Conservation (phyloP, 805 yeast species). For the baker's yeast (Saccharomyces cerevisiae) region DNA sequence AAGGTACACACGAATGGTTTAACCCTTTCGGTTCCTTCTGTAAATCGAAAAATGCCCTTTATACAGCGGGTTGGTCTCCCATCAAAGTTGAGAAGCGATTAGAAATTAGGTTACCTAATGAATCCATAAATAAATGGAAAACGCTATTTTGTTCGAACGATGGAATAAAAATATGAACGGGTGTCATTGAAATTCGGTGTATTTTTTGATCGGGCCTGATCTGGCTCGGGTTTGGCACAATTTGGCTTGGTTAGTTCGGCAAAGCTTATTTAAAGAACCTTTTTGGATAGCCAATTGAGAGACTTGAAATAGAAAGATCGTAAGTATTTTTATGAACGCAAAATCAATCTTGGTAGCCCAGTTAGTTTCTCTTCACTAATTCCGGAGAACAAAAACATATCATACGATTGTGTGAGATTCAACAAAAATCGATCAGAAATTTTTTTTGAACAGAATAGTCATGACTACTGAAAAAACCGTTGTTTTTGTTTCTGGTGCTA, state of each 20-base stretch:
- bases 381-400: neutral
- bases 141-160: neutral
- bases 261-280: neutral
- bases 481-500: conserved; percentile 45
- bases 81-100: neutral
- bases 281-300: neutral
- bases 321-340: neutral
- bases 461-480: conserved; percentile 8
- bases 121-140: neutral
- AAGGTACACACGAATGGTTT: no score
- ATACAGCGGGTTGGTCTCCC: no score
- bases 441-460: neutral
- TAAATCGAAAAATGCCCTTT: no score
- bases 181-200: neutral
- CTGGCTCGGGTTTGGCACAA: neutral
- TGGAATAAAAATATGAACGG: neutral
- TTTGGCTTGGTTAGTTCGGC: neutral
- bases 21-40: no score
- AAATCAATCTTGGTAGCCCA: neutral
- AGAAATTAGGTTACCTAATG: neutral
- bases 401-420: neutral
- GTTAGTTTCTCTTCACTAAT: neutral
- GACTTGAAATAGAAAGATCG: neutral
- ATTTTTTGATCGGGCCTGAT: neutral
- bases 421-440: neutral